phyloP scores from a whole-genome alignment of 495 filamentous ascomycete genomes.

The Podospora didyma region DNA sequence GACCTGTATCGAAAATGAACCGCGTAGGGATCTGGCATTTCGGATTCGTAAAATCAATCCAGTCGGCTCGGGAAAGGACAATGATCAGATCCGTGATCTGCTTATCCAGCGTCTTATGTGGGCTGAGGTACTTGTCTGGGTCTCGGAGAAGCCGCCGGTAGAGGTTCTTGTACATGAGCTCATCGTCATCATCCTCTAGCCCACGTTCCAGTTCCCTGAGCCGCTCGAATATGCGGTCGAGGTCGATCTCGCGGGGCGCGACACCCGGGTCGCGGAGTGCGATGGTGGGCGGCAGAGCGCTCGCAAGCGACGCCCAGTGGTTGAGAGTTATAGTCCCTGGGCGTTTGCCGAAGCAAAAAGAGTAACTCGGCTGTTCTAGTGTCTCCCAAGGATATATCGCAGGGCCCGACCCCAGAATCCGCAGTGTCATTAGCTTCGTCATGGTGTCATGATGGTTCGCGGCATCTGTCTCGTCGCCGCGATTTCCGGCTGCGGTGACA shows the following conservation, averaged over 20 bases:
- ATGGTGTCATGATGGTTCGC: slow-evolving; percentile 45
- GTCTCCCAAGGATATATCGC: slow-evolving; percentile 56
- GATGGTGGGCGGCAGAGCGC: slow-evolving; percentile 43
- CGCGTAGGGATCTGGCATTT: slow-evolving; percentile 63
- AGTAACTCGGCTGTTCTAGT: slow-evolving; percentile 61
- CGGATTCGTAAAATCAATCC: slow-evolving; percentile 64
- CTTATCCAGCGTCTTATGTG: slow-evolving; percentile 55
- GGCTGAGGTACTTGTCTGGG: slow-evolving; percentile 45
- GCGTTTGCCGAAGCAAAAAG: slow-evolving; percentile 53
- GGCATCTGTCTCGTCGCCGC: slow-evolving; percentile 39
- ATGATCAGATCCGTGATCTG: slow-evolving; percentile 67
- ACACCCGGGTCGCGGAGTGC: slow-evolving; percentile 47
- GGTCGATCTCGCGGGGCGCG: slow-evolving; percentile 49
- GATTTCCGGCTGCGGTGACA: slow-evolving; percentile 43
- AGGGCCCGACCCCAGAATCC: slow-evolving; percentile 31
- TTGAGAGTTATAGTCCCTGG: slow-evolving; percentile 61
- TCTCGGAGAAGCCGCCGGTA: slow-evolving; percentile 49
- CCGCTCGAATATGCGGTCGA: slow-evolving; percentile 50
- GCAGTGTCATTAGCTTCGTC: slow-evolving; percentile 45
- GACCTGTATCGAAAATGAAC: slow-evolving; percentile 51
- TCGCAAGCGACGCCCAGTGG: slow-evolving; percentile 50
- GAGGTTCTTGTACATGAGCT: slow-evolving; percentile 50
- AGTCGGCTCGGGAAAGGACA: slow-evolving; percentile 55
- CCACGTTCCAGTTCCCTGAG: slow-evolving; percentile 52
- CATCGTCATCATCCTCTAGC: slow-evolving; percentile 53